phyloP scores from a whole-genome alignment of 1,284 basidiomycete species.

The Rhodotorula glutinis region DNA sequence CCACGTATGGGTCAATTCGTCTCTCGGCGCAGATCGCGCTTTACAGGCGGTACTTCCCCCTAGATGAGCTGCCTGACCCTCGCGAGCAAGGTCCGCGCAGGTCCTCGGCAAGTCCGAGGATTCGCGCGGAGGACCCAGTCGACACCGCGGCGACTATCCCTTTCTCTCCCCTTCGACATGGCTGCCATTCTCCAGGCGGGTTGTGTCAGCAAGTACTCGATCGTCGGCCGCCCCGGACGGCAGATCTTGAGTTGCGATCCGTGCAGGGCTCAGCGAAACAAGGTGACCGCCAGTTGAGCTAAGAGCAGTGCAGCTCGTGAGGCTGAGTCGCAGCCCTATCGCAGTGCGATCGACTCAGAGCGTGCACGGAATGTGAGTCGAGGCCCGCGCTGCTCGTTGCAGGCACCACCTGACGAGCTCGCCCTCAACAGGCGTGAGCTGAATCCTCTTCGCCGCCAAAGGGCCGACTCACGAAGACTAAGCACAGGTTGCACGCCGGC shows the following conservation, averaged over 20 bases:
- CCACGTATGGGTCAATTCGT: no score
- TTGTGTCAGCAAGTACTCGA: background rate
- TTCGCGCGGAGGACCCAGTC: no score
- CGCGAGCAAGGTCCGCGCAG: no score
- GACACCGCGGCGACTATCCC: no score
- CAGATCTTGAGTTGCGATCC: conserved; percentile 1
- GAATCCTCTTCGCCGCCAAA: no score
- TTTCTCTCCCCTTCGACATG: no score
- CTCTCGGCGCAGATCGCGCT: no score
- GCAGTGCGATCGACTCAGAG: conserved; percentile 1
- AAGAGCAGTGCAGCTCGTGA: no score
- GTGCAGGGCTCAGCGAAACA: background rate
- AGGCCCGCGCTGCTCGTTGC: no score
- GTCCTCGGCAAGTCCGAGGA: no score
- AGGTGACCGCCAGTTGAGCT: background rate
- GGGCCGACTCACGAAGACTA: background rate
- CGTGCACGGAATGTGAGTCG: conserved; percentile 5
- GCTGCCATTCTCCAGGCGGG: background rate
- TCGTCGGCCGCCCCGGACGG: background rate
- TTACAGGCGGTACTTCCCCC: no score
- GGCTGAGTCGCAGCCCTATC: background rate
- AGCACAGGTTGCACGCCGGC: background rate
- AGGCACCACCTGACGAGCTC: background rate
- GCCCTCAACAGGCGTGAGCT: background rate
- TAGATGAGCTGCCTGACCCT: no score